Conservation (phyloP, 768 basidiomycete species). For the Leucocoprinus sp. region DNA sequence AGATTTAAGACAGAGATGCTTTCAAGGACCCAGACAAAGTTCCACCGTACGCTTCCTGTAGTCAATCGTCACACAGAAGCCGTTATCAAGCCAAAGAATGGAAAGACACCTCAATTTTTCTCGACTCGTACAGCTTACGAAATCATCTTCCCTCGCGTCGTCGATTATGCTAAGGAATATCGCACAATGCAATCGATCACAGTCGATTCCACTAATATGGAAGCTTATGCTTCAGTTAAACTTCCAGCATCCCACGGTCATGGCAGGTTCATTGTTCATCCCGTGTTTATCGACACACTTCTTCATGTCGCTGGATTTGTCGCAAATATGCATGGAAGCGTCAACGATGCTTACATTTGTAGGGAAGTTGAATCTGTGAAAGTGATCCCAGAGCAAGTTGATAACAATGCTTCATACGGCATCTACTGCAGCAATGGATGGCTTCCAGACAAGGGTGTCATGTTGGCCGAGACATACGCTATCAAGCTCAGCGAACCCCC, state of each 20-base stretch:
- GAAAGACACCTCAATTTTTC: constrained; percentile 35
- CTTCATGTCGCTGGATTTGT: constrained; percentile 67
- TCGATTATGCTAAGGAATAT: constrained; percentile 51
- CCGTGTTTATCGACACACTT: constrained; percentile 58
- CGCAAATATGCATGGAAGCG: constrained; percentile 45
- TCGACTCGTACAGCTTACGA: constrained; percentile 52
- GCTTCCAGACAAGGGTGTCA: constrained; percentile 34
- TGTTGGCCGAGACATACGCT: constrained; percentile 45
- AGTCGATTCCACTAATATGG: constrained; percentile 37
- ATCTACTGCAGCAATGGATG: constrained; percentile 43
- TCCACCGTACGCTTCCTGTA: constrained; percentile 27
- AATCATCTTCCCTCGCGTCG: constrained; percentile 60
- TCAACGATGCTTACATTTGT: constrained; percentile 58
- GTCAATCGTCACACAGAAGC: constrained; percentile 26
- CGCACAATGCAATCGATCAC: constrained; percentile 49
- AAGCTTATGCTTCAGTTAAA: constrained; percentile 42
- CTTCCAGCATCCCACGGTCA: constrained; percentile 27
- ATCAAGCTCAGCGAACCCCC: constrained; percentile 28
- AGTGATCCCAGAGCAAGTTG: constrained; percentile 34
- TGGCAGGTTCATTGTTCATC: constrained; percentile 35
- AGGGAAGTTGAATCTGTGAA: constrained; percentile 41
- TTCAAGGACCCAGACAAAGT: constrained; percentile 25
- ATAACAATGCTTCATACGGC: constrained; percentile 33
- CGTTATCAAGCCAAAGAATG: constrained; percentile 21
- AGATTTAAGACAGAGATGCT: constrained; percentile 30